Base-by-base conservation (phyloP, 495 filamentous ascomycete genomes). In the Aspergillus campestris region DNA sequence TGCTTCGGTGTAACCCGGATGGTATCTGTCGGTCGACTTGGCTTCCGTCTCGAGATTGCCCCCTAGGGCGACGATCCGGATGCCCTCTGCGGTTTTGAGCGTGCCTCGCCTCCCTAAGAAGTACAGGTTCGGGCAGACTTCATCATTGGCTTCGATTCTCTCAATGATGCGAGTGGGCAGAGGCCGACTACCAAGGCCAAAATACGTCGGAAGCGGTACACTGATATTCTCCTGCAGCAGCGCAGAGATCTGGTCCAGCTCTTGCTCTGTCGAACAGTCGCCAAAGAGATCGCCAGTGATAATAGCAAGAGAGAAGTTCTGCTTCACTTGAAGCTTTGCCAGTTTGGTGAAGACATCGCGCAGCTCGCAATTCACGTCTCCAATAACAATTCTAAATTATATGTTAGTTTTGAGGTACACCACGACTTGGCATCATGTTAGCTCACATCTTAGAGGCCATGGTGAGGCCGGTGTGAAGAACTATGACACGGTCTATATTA, bases 21-120 rank as follows among this genome's bases (percentile, higher is more conserved):
- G 61, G 44, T 79, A 75, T 49, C 83, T 76, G 40, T 86, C 81
- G 42, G 79, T 76, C 1, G 77, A 75, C 33, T 55, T 70, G 56
- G 4, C 74, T 72, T 15, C 64, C 69, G 40, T 72, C 64, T 84
- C 78, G 0, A 86, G 65, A 8, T 65, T 60, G 0, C 92, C 92
- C 34, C 90, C 90, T 2, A 96, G 71, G 8, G 84, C 69, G 4
- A 88, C 84, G 43, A 98, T 86, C 9, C 84, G 78, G 15, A 98
- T 73, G 8, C 92, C 92, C 43, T 95, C 89, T 14, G 86, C 83
- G 0, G 92, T 98, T 60, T 90, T 95, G 33, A 88, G 80, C 7
- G 81, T 79, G 28, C 81, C 84, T 44, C 86, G 83, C 59, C 89
- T 94, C 15, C 87, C 88, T 0, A 97, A 78, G 59, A 81, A 94